phyloP scores from a whole-genome alignment of 495 filamentous ascomycete species.

The Amphirosellinia nigrospora region DNA sequence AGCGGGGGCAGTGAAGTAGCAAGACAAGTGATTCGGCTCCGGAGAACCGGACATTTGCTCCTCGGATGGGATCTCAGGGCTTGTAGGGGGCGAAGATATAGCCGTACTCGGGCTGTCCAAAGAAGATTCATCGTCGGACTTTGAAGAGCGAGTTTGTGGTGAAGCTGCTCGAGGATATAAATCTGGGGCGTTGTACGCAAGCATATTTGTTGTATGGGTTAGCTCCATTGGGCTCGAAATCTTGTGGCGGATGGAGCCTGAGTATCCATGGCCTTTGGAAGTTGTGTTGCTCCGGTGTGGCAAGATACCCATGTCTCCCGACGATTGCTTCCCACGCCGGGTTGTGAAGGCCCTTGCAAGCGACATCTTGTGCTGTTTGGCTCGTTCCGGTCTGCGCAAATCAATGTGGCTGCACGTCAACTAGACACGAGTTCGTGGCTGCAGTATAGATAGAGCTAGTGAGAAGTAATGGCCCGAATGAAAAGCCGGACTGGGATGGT shows the following conservation, averaged over 20 bases:
- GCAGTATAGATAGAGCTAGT: not conserved
- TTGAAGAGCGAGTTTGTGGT: constrained; percentile 60
- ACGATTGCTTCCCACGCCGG: constrained; percentile 52
- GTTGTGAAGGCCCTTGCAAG: constrained; percentile 73
- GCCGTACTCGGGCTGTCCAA: constrained; percentile 62
- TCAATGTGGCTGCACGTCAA: not conserved
- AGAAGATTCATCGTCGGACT: constrained; percentile 61
- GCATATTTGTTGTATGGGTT: constrained; percentile 93
- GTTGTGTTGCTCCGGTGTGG: constrained; percentile 56
- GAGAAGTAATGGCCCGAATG: not conserved
- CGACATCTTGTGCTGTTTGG: constrained; percentile 49
- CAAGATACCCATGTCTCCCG: constrained; percentile 42
- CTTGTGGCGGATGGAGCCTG: constrained; percentile 58
- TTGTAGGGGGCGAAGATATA: constrained; percentile 66
- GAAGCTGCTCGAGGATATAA: constrained; percentile 62
- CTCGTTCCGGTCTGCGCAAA: not conserved
- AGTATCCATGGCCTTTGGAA: constrained; percentile 39
- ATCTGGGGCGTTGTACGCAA: constrained; percentile 90
- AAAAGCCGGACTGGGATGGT: not conserved
- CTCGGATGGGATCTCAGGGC: constrained; percentile 74
- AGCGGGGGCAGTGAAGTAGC: constrained; percentile 71
- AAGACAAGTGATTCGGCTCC: constrained; percentile 78
- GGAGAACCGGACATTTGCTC: constrained; percentile 62
- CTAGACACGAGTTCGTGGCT: not conserved
- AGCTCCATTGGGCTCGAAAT: constrained; percentile 90